A percentile compares a stretch with the other conserved stretches of the same genome.
These are phyloP conservation scores for Solanum corneliomulleri DNA, from an alignment of 257 asterid species.

Conservation along the genomic window DNA sequence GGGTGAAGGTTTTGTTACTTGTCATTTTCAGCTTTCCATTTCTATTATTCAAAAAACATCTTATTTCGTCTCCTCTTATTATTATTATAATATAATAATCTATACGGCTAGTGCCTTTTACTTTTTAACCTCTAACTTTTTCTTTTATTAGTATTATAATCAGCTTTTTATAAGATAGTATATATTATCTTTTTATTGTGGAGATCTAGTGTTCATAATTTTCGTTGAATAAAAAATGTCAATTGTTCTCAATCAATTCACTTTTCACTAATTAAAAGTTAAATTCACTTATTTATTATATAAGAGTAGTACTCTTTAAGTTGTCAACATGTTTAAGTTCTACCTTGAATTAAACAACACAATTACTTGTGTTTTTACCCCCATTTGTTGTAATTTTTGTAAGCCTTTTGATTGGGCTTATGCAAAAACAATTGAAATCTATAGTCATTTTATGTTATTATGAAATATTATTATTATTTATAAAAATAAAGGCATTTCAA, in stretches of 20 bases:
- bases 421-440: neutral
- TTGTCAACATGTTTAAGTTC: neutral
- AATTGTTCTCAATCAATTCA: too few species aligned
- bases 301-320: neutral
- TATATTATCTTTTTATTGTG: too few species aligned
- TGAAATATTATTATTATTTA: neutral
- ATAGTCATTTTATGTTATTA: neutral
- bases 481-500: neutral
- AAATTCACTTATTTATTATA: too few species aligned
- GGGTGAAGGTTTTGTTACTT: neutral
- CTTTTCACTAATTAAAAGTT: too few species aligned
- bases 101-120: neutral
- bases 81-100: too few species aligned
- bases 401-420: neutral
- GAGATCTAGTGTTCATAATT: too few species aligned
- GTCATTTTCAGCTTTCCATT: neutral
- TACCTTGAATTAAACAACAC: neutral
- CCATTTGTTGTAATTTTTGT: neutral
- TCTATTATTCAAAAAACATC: neutral
- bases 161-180: too few species aligned
- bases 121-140: neutral
- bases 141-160: too few species aligned
- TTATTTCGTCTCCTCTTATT: too few species aligned
- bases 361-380: neutral
- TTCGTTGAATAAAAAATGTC: too few species aligned